Evolutionary conservation across 805 yeast genomes (phyloP).

Genomic region (Kazachstania martiniae): DNA sequence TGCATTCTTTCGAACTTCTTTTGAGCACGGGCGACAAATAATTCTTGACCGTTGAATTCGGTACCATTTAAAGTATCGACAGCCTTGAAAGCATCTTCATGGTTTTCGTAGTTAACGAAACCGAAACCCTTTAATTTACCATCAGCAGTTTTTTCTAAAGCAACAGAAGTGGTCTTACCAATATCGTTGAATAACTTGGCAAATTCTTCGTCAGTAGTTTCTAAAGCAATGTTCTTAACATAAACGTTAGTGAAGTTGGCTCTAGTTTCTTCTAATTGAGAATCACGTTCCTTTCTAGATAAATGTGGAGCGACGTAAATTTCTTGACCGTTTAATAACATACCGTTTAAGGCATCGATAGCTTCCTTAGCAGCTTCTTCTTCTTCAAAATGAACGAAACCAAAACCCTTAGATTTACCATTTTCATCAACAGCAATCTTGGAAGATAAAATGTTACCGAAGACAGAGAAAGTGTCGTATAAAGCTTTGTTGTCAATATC

Average conservation of each 20-base stretch:
- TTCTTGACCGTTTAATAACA: constrained; percentile 92
- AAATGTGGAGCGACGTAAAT: constrained; percentile 93
- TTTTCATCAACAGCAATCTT: constrained; percentile 91
- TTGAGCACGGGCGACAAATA: constrained; percentile 98
- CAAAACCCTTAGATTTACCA: constrained; percentile 91
- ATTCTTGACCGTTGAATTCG: constrained; percentile 74
- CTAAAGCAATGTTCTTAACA: constrained; percentile 78
- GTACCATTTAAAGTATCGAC: constrained; percentile 84
- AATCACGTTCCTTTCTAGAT: constrained; percentile 86
- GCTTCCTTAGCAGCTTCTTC: constrained; percentile 91
- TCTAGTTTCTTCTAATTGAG: constrained; percentile 80
- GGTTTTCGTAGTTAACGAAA: constrained; percentile 82
- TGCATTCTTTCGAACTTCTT: constrained; percentile 96
- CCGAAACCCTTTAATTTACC: constrained; percentile 95
- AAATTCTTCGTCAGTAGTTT: constrained; percentile 61
- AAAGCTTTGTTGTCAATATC: constrained; percentile 97
- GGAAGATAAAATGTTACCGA: constrained; percentile 91
- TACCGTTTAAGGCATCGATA: constrained; percentile 94
- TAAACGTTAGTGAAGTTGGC: constrained; percentile 93
- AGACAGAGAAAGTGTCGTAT: constrained; percentile 94
- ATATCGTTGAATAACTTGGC: constrained; percentile 55
- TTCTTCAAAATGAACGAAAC: constrained; percentile 93
- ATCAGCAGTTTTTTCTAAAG: constrained; percentile 67
- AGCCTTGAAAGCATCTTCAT: constrained; percentile 81
- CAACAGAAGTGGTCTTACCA: constrained; percentile 78